phyloP scores from a whole-genome alignment of 1,139 yeast genomes.

The Chernovozyma aurita region DNA sequence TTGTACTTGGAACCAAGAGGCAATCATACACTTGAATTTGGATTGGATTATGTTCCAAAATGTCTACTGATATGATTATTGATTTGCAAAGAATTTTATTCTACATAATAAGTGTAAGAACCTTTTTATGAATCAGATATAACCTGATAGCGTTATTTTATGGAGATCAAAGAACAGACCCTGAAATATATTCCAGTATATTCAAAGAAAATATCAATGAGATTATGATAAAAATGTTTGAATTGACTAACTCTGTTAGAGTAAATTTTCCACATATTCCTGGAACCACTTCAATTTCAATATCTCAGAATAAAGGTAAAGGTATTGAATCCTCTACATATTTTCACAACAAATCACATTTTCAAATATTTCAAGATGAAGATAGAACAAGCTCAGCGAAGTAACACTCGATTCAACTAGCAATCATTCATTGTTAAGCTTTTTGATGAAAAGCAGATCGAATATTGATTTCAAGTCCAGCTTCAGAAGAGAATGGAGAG shows the following conservation, averaged over 20 bases:
- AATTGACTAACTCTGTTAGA: conserved; percentile 2
- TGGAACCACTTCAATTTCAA: conserved; percentile 14
- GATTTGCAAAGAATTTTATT: conserved; percentile 1
- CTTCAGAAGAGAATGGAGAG: too few species aligned
- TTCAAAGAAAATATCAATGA: conserved; percentile 16
- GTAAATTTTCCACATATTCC: conserved; percentile 11
- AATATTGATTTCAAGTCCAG: not conserved
- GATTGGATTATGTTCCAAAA: not conserved
- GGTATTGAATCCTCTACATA: conserved; percentile 2
- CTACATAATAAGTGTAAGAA: conserved; percentile 10
- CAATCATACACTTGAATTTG: conserved; percentile 1
- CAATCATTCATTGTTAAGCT: too few species aligned
- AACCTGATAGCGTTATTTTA: conserved; percentile 16
- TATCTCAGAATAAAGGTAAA: not conserved
- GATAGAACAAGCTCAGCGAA: too few species aligned
- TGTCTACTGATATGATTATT: not conserved
- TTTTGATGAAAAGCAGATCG: not conserved
- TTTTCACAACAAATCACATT: conserved; percentile 12
- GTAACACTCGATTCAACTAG: too few species aligned
- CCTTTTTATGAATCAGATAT: conserved; percentile 21
- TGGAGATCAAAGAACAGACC: conserved; percentile 15
- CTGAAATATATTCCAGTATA: conserved; percentile 6
- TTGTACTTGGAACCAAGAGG: conserved; percentile 10
- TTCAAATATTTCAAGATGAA: conserved; percentile 2
- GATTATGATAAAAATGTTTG: conserved; percentile 18